Conservation (phyloP, 2,329 filamentous ascomycete genomes). For the Microcera coccophila region DNA sequence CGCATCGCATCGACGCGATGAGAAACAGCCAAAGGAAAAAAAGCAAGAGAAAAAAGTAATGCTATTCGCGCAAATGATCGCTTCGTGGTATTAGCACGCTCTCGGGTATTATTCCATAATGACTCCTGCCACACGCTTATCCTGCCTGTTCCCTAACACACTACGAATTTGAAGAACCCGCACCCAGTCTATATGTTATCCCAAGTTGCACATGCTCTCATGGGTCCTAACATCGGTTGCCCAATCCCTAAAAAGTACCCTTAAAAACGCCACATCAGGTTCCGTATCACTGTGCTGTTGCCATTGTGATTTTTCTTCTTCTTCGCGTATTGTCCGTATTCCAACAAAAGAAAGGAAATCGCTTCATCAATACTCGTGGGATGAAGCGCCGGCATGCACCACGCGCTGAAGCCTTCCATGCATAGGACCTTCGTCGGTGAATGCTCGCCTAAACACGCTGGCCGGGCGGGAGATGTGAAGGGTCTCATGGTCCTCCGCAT, state of each 20-base stretch:
- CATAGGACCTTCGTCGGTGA: constrained; percentile 22
- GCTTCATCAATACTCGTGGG: not conserved
- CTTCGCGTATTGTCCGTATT: constrained; percentile 10
- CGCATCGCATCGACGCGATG: too few relatives aligned
- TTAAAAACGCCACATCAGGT: constrained; percentile 10
- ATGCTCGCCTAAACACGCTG: constrained; percentile 23
- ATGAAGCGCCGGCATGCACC: not conserved
- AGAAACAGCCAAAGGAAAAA: too few relatives aligned
- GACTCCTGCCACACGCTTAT: constrained; percentile 8
- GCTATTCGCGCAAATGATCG: not conserved
- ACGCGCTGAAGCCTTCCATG: constrained; percentile 4
- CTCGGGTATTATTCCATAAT: constrained; percentile 20
- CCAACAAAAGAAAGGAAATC: constrained; percentile 1
- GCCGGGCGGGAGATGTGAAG: constrained; percentile 23
- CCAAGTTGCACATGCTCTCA: constrained; percentile 5
- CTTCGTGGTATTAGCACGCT: constrained; percentile 10
- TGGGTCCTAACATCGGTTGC: not conserved
- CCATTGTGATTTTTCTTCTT: constrained; percentile 10
- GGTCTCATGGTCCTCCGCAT: constrained; percentile 14
- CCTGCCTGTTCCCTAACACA: constrained; percentile 7
- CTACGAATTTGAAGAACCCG: constrained; percentile 6
- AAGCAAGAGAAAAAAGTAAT: too few relatives aligned
- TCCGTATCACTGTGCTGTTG: not conserved
- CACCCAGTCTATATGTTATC: constrained; percentile 22
- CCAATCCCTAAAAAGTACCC: constrained; percentile 1